Base-by-base conservation (phyloP, 176 grass and related monocot genomes). In the Juncus inflexus region DNA sequence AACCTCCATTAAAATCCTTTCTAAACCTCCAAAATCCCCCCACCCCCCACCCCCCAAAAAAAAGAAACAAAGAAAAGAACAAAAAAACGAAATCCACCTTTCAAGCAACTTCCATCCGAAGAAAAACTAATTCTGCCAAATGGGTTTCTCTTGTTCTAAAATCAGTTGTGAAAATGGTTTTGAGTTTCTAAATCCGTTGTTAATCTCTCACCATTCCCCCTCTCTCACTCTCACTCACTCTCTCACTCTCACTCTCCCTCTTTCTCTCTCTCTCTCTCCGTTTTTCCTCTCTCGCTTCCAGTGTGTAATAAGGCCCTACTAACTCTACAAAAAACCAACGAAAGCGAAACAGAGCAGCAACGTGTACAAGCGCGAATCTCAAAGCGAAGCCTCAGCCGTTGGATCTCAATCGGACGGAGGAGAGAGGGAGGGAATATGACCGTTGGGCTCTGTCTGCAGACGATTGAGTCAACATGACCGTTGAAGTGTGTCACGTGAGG, bases 401-500 rank as follows among this genome's bases (percentile, higher is more conserved):
- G 0, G 85, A 92, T 97, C 6, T 2, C 1, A 10, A 76, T 36
- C 65, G 42, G 77, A 89, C 85, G 88, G 85, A 3, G 2, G 0
- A 0, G 2, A 10, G 7, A 12, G 40, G 54, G 70, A 37, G 63
- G 56, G 72, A 84, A 86, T 83, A 65, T 82, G 87, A 96, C 91
- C 91, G 91, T 96, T 96, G 76, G 53, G 4, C 2, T 37, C 0
- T 2, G 63, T 1, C 0, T 28, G 11, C 42, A 28, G 3, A 37
- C 16, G 38, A 14, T 37, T 7, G 2, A 61, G 87, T 85, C 82
- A 79, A 89, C 63, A 82, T 80, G 87, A 97, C 92, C 92, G 92
- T 97, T 97, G 84, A 16, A 12, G 15, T 58, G 9, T 3, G 77
- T 67, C 67, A 66, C 81, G 62, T 71, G 89, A 80, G 61, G 3